Percentiles rank a stretch among this genome's conserved stretches.
Evolutionary conservation across 1,139 yeast genomes (phyloP).

Genomic region (Diutina siamensis): DNA sequence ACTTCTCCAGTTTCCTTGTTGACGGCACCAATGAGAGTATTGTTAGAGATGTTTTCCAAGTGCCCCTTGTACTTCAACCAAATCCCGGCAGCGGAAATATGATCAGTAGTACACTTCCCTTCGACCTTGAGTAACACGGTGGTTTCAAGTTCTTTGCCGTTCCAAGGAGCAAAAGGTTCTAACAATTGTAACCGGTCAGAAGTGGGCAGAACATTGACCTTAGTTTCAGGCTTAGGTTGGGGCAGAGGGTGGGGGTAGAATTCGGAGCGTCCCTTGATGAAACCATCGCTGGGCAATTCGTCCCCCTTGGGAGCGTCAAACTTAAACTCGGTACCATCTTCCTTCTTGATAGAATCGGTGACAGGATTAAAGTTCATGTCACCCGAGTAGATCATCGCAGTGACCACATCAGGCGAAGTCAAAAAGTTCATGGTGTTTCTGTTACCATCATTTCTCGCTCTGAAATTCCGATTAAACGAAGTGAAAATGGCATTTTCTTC

Average conservation of each 20-base stretch:
- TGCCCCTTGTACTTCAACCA: slow-evolving; percentile 99
- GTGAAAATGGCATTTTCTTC: slow-evolving; percentile 80
- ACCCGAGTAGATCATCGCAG: slow-evolving; percentile 93
- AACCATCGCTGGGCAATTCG: slow-evolving; percentile 75
- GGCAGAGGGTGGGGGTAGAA: slow-evolving; percentile 84
- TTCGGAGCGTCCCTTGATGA: slow-evolving; percentile 68
- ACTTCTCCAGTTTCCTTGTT: slow-evolving; percentile 96
- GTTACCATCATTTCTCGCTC: slow-evolving; percentile 96
- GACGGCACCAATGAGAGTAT: slow-evolving; percentile 93
- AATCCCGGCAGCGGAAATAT: slow-evolving; percentile 97
- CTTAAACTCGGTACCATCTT: slow-evolving; percentile 58
- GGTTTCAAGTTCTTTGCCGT: slow-evolving; percentile 68
- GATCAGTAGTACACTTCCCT: slow-evolving; percentile 98
- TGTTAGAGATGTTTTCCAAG: slow-evolving; percentile 86
- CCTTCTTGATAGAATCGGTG: slow-evolving; percentile 57
- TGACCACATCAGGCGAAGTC: slow-evolving; percentile 94
- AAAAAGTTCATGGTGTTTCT: slow-evolving; percentile 93
- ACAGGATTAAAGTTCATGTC: slow-evolving; percentile 81
- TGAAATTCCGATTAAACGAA: slow-evolving; percentile 91
- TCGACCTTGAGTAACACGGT: slow-evolving; percentile 79
- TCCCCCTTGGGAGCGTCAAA: slow-evolving; percentile 65
- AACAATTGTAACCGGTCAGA: slow-evolving; percentile 61
- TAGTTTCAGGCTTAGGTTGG: slow-evolving; percentile 54
- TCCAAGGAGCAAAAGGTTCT: slow-evolving; percentile 83
- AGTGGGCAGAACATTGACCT: slow-evolving; percentile 62